A percentile compares a stretch with the other conserved stretches of the same genome.
These are phyloP conservation scores for Rhizoclosmatium globosum DNA, from an alignment of 192 early-diverging fungal species.

Conservation along the genomic window DNA sequence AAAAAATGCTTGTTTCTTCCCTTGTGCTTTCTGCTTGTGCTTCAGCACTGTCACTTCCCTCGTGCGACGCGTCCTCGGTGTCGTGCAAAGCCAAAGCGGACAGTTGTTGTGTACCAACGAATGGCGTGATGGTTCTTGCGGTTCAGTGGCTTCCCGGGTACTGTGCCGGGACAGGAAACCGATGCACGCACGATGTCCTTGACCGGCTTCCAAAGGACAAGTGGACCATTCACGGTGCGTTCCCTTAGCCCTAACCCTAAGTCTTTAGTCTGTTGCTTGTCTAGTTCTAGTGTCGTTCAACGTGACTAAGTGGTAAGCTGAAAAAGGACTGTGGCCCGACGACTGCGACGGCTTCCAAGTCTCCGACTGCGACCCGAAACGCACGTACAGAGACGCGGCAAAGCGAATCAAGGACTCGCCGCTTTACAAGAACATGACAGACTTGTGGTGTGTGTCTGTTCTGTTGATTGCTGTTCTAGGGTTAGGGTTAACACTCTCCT, in stretches of 20 bases:
- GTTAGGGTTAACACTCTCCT: background rate
- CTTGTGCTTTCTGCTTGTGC: no score
- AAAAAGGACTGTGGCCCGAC: constrained; percentile 39
- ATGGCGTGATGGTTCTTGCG: constrained; percentile 38
- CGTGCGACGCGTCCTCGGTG: background rate
- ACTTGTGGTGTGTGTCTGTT: constrained; percentile 11
- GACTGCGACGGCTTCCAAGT: constrained; percentile 35
- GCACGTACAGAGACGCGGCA: constrained; percentile 16
- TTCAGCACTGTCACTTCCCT: background rate
- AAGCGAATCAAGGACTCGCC: background rate
- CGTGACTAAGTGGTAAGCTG: no score
- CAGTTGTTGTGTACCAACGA: constrained; percentile 36
- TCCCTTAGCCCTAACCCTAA: background rate
- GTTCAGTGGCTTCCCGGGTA: constrained; percentile 43
- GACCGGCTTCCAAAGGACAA: constrained; percentile 33
- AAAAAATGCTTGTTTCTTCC: no score
- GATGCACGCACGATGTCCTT: constrained; percentile 34
- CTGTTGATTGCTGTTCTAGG: background rate
- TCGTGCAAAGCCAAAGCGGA: background rate
- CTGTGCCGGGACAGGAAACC: constrained; percentile 20
- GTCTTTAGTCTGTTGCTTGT: no score
- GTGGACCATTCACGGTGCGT: constrained; percentile 41
- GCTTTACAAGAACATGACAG: constrained; percentile 29
- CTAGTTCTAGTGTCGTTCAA: no score
- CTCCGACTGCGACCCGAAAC: constrained; percentile 31